These are phyloP conservation scores for Citrus inodora DNA, from an alignment of 345 rosid species.

Conservation along the genomic window DNA sequence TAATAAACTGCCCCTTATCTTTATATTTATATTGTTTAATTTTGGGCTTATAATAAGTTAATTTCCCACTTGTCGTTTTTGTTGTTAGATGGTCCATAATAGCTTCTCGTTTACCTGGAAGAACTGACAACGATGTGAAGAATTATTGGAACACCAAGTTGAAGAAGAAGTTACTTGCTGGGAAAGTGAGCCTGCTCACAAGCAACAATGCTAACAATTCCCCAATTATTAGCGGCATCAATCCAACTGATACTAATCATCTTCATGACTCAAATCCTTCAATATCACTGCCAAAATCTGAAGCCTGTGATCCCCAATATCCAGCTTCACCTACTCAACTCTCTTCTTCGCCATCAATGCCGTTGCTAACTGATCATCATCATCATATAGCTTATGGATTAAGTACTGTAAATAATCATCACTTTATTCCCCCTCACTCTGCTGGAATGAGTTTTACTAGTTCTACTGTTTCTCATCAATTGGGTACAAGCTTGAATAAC, in stretches of 20 bases:
- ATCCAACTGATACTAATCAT: background rate
- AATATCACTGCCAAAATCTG: constrained; percentile 11
- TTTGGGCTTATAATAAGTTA: background rate
- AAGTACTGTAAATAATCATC: background rate
- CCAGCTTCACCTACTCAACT: constrained; percentile 17
- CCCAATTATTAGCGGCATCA: background rate
- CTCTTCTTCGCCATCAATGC: constrained; percentile 11
- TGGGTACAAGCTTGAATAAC: constrained; percentile 3
- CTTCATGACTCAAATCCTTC: no score
- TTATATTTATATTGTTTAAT: background rate
- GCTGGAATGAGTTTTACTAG: background rate
- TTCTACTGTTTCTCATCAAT: background rate
- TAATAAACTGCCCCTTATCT: no score
- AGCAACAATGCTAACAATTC: background rate
- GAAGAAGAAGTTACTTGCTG: constrained; percentile 46
- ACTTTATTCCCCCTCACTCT: constrained; percentile 8
- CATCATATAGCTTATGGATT: no score
- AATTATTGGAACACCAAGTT: constrained; percentile 66
- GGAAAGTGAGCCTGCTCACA: constrained; percentile 17
- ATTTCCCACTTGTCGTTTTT: constrained; percentile 9
- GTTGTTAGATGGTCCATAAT: constrained; percentile 52
- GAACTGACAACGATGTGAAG: constrained; percentile 66
- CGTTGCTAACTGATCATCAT: constrained; percentile 7
- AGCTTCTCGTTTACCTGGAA: constrained; percentile 53
- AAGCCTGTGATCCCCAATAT: background rate